Evolutionary conservation across 164 flowering plant genomes (phyloP).

Genomic region (Cinnamomum micranthum): DNA sequence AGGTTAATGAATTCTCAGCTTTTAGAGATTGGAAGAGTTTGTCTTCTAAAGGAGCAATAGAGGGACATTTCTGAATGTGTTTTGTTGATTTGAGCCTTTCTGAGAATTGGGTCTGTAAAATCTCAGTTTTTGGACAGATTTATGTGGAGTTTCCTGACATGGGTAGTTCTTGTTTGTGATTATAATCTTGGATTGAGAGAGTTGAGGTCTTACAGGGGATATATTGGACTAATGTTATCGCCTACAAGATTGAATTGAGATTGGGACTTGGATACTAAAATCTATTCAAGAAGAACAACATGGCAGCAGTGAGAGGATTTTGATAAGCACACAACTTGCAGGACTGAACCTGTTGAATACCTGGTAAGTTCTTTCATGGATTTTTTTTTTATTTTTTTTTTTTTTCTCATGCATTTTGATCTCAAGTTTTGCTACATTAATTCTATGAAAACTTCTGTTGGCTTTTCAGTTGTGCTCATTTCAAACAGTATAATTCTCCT

Average conservation of each 20-base stretch:
- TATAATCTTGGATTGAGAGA: background rate
- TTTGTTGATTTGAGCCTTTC: background rate
- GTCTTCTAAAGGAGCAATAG: background rate
- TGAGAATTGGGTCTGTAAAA: background rate
- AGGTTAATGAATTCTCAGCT: background rate
- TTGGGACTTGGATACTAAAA: background rate
- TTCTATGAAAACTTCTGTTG: too few species aligned
- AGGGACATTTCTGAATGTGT: conserved; percentile 6
- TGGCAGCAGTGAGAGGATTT: background rate
- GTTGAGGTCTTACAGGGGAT: background rate
- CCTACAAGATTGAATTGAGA: background rate
- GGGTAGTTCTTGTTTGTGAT: conserved; percentile 1
- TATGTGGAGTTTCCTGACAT: background rate
- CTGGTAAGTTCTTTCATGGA: conserved; percentile 9
- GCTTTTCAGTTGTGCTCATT: too few species aligned
- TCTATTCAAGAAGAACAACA: background rate
- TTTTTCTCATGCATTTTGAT: background rate
- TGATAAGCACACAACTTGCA: background rate
- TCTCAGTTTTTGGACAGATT: background rate
- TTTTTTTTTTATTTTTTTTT: background rate
- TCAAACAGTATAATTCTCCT: too few species aligned
- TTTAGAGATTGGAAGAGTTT: background rate
- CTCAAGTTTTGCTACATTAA: too few species aligned
- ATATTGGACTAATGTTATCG: background rate
- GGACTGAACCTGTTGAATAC: background rate